Conservation (phyloP, 768 basidiomycete genomes). For the Coprinopsis marcescibilis region DNA sequence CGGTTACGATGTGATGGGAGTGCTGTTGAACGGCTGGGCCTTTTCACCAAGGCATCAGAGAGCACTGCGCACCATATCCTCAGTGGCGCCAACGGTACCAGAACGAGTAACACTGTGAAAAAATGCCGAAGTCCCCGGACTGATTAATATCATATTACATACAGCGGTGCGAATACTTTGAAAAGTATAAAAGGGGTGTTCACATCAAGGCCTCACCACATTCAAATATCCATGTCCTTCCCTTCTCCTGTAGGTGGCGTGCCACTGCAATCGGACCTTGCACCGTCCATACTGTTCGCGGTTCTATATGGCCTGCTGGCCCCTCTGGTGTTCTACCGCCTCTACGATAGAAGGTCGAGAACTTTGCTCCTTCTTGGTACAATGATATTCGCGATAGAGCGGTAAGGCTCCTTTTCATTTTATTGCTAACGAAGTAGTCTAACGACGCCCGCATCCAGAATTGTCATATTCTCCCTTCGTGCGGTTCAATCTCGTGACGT, state of each 20-base stretch:
- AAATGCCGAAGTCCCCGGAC: too few species aligned
- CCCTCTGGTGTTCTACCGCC: conserved; percentile 24
- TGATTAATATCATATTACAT: too few species aligned
- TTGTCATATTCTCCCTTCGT: conserved; percentile 28
- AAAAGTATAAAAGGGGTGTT: too few species aligned
- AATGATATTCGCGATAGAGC: conserved; percentile 24
- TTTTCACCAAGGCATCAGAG: too few species aligned
- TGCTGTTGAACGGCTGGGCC: too few species aligned
- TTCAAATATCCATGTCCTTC: conserved; percentile 14
- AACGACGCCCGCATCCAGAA: conserved; percentile 14
- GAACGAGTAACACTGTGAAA: too few species aligned
- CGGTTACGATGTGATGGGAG: too few species aligned
- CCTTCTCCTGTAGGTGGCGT: conserved; percentile 34
- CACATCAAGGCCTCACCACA: not conserved
- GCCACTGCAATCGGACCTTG: conserved; percentile 26
- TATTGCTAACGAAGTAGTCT: too few species aligned
- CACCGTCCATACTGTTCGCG: conserved; percentile 31
- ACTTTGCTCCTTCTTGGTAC: conserved; percentile 26
- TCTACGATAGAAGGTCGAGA: conserved; percentile 23
- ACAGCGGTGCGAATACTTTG: too few species aligned
- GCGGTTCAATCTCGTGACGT: conserved; percentile 21
- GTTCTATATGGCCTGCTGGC: conserved; percentile 26
- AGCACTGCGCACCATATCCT: too few species aligned
- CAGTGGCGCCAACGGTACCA: too few species aligned
- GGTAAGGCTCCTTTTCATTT: conserved; percentile 16